Percentiles rank a stretch among this genome's conserved stretches.
These are phyloP conservation scores for Rosa chinensis DNA, from an alignment of 306 rosid species.

Conservation along the genomic window DNA sequence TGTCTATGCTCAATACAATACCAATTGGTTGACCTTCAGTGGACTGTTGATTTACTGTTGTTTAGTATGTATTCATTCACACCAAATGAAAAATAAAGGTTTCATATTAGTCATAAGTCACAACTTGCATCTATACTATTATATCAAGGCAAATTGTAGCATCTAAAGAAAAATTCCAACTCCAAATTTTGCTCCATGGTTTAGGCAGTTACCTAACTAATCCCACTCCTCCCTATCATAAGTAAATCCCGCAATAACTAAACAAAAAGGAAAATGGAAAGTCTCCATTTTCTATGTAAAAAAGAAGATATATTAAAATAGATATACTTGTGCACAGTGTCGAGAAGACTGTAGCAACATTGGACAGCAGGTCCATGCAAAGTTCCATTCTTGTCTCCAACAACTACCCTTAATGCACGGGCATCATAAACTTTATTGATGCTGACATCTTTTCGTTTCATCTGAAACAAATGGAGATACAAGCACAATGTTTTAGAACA, in stretches of 20 bases:
- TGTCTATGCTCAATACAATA: neutral
- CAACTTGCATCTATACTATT: neutral
- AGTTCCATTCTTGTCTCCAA: constrained; percentile 95
- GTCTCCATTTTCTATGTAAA: neutral
- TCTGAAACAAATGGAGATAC: constrained; percentile 43
- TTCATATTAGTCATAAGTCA: constrained; percentile 7
- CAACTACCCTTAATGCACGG: constrained; percentile 93
- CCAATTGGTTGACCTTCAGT: neutral
- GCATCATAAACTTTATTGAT: constrained; percentile 85
- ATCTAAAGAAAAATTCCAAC: neutral
- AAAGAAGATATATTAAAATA: constrained; percentile 15
- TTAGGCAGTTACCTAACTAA: neutral
- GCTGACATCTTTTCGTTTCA: constrained; percentile 85
- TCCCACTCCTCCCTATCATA: neutral
- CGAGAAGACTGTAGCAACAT: constrained; percentile 89
- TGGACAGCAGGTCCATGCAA: constrained; percentile 92
- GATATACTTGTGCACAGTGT: constrained; percentile 81
- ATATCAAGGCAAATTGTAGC: neutral
- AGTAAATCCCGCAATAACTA: neutral
- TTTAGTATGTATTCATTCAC: neutral
- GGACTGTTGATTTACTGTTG: neutral
- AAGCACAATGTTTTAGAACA: constrained; percentile 18
- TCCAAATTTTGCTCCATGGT: neutral
- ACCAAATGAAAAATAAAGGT: neutral
- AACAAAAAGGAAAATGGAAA: neutral